Base-by-base conservation (phyloP, 2,329 filamentous ascomycete species). In the Diaporthe longicolla region DNA sequence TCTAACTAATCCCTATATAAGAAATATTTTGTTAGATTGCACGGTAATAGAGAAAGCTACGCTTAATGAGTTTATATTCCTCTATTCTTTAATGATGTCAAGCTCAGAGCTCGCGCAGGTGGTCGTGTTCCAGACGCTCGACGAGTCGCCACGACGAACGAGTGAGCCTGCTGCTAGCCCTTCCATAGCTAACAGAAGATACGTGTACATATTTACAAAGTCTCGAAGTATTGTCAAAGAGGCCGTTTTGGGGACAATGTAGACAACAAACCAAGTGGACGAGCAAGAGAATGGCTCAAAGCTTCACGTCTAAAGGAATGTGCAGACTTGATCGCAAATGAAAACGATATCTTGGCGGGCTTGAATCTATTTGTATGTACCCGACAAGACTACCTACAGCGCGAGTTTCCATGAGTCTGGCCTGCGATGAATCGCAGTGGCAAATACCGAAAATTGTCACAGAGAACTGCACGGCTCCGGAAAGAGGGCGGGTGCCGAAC, bases 71-170 rank as follows among this genome's bases (percentile, higher is more conserved):
- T n/a, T 61, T 13, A 61, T 13, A 3, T 61, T 43, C 37, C 58
- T 61, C 58, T 37, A 61, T 43, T 61, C 58, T 43, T 43, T 61
- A n/a, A 61, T 61, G n/a, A 61, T 43, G 6, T 61, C 9, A 43
- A 61, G 58, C 21, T 61, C 58, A 19, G 58, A 61, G 35, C n/a
- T 43, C 1, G 58, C 35, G 24, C 58, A 61, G 19, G 32, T 24
- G 11, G 58, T 61, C 15, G 35, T 61, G 37, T 61, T 61, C 58
- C 58, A 61, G 15, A 43, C 58, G 19, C 35, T 61, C n/a, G 58
- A 61, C 3, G 58, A 21, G 58, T 61, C 37, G 3, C 17, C 35
- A 24, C 58, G 58, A 9, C 58, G 58, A 24, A 13, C 43, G 11
- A 43, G n/a, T 29, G 58, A 43, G n/a, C 29, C 40, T 43, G 11